Evolutionary conservation across 2,329 filamentous ascomycete genomes (phyloP).

Genomic region (Escovopsis weberi): DNA sequence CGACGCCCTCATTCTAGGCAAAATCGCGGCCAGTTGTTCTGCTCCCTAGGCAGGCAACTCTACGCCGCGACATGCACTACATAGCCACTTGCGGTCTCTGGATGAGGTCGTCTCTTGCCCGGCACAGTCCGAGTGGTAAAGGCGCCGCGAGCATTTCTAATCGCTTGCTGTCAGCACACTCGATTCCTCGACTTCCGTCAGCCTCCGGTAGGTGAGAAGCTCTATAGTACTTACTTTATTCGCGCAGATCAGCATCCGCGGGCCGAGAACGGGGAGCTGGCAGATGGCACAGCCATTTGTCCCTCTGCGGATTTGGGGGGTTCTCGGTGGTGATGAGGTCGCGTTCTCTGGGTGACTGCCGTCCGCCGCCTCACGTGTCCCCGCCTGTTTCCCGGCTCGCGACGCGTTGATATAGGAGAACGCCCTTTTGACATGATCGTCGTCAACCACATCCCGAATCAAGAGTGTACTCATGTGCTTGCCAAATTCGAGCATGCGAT

Average conservation of each 20-base stretch:
- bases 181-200: neutral
- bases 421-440: slow-evolving; percentile 28
- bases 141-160: slow-evolving; percentile 27
- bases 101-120: slow-evolving; percentile 20
- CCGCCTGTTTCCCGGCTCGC: slow-evolving; percentile 15
- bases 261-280: slow-evolving; percentile 31
- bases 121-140: slow-evolving; percentile 37
- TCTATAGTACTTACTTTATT: slow-evolving; percentile 29
- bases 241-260: slow-evolving; percentile 32
- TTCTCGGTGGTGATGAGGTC: slow-evolving; percentile 16
- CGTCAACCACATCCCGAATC: slow-evolving; percentile 31
- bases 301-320: slow-evolving; percentile 25
- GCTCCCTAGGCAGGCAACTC: slow-evolving; percentile 12
- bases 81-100: slow-evolving; percentile 26
- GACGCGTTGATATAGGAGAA: slow-evolving; percentile 29
- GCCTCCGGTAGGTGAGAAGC: no score
- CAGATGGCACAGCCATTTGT: slow-evolving; percentile 33
- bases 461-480: slow-evolving; percentile 39
- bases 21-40: neutral
- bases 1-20: neutral
- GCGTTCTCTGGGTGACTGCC: slow-evolving; percentile 6
- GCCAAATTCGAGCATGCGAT: slow-evolving; percentile 38
- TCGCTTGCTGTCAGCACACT: neutral
- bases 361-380: slow-evolving; percentile 5
- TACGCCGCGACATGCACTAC: slow-evolving; percentile 24